Conservation (phyloP, 345 rosid species). For the Salix suchowensis region DNA sequence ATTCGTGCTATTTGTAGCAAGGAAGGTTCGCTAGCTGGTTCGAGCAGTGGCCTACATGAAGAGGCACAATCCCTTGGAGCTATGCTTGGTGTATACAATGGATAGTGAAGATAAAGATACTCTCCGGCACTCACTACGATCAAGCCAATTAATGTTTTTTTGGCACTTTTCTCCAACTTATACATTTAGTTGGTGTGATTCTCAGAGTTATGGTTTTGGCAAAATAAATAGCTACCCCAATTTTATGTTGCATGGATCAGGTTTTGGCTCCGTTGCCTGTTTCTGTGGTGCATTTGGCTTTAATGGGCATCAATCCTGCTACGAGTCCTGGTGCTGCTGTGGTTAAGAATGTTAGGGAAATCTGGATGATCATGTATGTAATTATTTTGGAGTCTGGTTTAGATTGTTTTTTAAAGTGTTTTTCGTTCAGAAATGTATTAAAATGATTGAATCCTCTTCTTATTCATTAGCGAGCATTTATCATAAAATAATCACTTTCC, state of each 20-base stretch:
- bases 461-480: no score
- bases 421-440: no score
- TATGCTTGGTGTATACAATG: conserved; percentile 58
- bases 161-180: conserved; percentile 38
- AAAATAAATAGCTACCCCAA: no score
- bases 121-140: conserved; percentile 53
- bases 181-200: no score
- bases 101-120: conserved; percentile 66
- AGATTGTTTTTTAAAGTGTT: no score
- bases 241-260: conserved; percentile 8
- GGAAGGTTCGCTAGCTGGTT: conserved; percentile 53
- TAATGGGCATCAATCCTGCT: conserved; percentile 67
- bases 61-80: conserved; percentile 72
- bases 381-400: no score
- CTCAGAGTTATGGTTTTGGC: no score
- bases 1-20: conserved; percentile 56
- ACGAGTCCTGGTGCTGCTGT: conserved; percentile 63
- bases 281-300: conserved; percentile 63
- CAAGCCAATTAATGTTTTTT: conserved; percentile 44
- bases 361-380: conserved; percentile 39
- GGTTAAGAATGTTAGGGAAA: conserved; percentile 41
- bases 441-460: no score
- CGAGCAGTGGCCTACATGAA: conserved; percentile 73
- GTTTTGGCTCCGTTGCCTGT: conserved; percentile 73
- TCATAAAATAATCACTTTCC: no score